Base-by-base conservation (phyloP, 176 grass and related monocot genomes). In the Oryza punctata region DNA sequence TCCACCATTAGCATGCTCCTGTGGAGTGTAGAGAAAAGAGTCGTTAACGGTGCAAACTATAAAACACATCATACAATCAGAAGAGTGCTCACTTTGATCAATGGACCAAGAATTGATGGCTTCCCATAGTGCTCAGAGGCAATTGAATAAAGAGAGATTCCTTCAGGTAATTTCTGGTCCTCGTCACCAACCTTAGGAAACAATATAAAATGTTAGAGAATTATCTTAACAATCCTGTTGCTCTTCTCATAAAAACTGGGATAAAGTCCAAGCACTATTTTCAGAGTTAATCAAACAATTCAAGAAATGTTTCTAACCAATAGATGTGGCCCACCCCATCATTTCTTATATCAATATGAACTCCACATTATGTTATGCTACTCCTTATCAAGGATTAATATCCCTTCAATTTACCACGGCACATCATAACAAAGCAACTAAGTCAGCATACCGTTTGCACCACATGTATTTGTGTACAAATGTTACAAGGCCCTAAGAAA, bases 1-100 rank as follows among this genome's bases (percentile, higher is more conserved):
- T 29, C 96, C 96, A 79, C 96, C 93, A 86, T 95, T 91, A 68
- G 88, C 96, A 86, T 98, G 87, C 85, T 98, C 96, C 93, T 98
- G 70, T 45, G 19, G 40, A 12, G 29, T 81, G 63, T 69, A 40
- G 24, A 38, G 63, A 50, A 63, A 43, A 70, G 19, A 60, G 16
- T 82, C 74, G 61, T 18, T 29, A 16, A 67, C 12, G 52, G 66
- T 63, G 59, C 54, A 63, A 71, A 76, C 9, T 7, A n/a, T 23
- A 63, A 24, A 87, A 72, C 73, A 78, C 19, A 69, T 52, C 29
- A 30, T 21, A n/a, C 10, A 85, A 6, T 59, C 5, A 80, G 9
- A 54, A 81, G 21, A 40, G 81, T 45, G 63, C 93, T 90, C 77
- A 95, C 96, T 79, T 93, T 92, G 69, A 98, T 95, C 66, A 95